Evolutionary conservation across 108 stramenopile genomes (phyloP).

Genomic region (Phaeodactylum tricornutum): DNA sequence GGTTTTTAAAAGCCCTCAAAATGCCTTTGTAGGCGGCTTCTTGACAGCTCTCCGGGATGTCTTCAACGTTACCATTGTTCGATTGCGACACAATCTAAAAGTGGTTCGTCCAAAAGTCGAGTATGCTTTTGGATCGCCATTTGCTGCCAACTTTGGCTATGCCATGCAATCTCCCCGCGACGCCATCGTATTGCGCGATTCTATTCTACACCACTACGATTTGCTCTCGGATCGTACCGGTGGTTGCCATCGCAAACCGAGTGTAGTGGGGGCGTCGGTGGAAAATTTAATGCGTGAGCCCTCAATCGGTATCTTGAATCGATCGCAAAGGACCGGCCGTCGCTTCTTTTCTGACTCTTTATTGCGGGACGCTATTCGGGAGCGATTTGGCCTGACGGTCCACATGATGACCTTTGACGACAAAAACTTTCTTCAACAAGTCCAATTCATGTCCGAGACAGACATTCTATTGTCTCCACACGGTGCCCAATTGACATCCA

Average conservation of each 20-base stretch:
- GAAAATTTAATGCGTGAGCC: not conserved
- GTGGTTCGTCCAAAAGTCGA: not conserved
- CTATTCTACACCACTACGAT: not conserved
- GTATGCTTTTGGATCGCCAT: too few relatives aligned
- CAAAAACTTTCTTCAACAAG: slow-evolving; percentile 1
- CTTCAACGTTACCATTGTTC: not conserved
- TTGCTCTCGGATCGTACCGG: too few relatives aligned
- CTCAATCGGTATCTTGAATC: not conserved
- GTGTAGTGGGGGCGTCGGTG: too few relatives aligned
- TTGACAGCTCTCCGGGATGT: slow-evolving; percentile 8
- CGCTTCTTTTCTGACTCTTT: not conserved
- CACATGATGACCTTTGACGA: slow-evolving; percentile 1
- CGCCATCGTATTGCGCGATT: not conserved
- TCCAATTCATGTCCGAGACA: not conserved
- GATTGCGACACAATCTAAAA: not conserved
- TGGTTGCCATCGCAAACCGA: too few relatives aligned
- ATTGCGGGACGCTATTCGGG: not conserved
- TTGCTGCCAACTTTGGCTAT: too few relatives aligned
- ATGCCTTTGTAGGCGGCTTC: slow-evolving; percentile 19
- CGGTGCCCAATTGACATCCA: slow-evolving; percentile 13
- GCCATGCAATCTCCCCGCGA: not conserved
- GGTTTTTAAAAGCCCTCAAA: too few relatives aligned
- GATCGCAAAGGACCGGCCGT: not conserved
- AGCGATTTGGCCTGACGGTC: not conserved
- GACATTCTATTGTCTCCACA: slow-evolving; percentile 18